Conservation (phyloP, 177 flowering plant genomes). For the Vitis hybrid region DNA sequence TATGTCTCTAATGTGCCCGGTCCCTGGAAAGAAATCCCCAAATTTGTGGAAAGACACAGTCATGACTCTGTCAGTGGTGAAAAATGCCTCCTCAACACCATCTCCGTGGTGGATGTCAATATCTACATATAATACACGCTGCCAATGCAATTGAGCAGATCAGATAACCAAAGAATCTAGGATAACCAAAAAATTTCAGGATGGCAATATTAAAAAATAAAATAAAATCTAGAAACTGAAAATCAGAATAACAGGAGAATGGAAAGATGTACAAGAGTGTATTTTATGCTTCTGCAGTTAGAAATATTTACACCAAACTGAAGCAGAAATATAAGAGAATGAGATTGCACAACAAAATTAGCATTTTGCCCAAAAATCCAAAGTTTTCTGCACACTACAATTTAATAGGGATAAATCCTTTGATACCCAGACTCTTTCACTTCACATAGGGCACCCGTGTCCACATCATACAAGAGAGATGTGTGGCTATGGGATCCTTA, state of each 20-base stretch:
- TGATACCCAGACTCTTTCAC: background rate
- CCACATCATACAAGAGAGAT: no score
- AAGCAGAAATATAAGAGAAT: background rate
- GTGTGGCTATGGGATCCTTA: no score
- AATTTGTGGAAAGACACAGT: conserved; percentile 92
- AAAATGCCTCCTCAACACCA: conserved; percentile 95
- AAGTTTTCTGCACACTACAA: background rate
- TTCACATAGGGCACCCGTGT: background rate
- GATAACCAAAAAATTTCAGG: background rate
- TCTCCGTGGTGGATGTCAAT: conserved; percentile 97
- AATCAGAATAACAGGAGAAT: background rate
- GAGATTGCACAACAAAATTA: background rate
- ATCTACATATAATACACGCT: conserved; percentile 89
- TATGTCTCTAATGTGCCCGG: conserved; percentile 78
- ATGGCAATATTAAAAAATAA: no score
- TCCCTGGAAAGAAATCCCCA: conserved; percentile 92
- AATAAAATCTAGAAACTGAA: background rate
- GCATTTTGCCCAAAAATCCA: background rate
- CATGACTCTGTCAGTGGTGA: conserved; percentile 91
- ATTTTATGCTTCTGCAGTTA: background rate
- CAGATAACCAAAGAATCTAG: background rate
- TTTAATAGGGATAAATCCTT: background rate
- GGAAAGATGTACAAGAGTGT: background rate
- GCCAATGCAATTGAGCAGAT: conserved; percentile 27
- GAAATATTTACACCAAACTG: background rate